phyloP scores from a whole-genome alignment of 1,139 yeast species.

The Kodamaea ohmeri region DNA sequence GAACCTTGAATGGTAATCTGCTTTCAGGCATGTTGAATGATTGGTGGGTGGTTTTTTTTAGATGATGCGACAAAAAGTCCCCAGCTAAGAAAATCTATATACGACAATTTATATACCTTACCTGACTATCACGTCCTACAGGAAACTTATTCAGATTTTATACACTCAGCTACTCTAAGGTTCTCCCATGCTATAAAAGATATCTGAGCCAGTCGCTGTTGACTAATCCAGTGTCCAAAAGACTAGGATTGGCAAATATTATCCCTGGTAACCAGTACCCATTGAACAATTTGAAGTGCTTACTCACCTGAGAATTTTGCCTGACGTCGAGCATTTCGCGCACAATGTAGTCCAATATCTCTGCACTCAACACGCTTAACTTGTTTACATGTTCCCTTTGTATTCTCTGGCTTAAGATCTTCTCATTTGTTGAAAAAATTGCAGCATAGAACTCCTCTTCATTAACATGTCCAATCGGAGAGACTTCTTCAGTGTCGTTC shows the following conservation, averaged over 20 bases:
- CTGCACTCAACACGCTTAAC: constrained; percentile 31
- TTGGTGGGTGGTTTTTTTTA: constrained; percentile 3
- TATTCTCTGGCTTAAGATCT: constrained; percentile 25
- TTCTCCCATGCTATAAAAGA: too few species aligned
- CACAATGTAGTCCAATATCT: constrained; percentile 34
- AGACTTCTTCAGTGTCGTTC: constrained; percentile 17
- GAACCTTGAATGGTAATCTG: constrained; percentile 44
- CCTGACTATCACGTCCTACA: neutral
- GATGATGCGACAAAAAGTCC: constrained; percentile 7
- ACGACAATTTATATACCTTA: neutral
- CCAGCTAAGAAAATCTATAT: neutral
- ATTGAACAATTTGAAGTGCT: constrained; percentile 38
- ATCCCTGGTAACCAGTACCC: constrained; percentile 43
- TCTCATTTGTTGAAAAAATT: constrained; percentile 25
- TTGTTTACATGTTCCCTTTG: constrained; percentile 18
- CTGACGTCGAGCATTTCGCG: constrained; percentile 27
- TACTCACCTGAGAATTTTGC: constrained; percentile 24
- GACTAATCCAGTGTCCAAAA: constrained; percentile 36
- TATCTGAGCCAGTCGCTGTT: constrained; percentile 41
- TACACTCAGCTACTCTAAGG: too few species aligned
- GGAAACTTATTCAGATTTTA: neutral
- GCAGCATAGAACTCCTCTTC: constrained; percentile 31
- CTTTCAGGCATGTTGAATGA: constrained; percentile 17
- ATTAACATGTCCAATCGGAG: constrained; percentile 42
- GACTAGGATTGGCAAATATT: constrained; percentile 42